These are phyloP conservation scores for Lycium ferocissimum DNA, from an alignment of 257 asterid species.

Conservation along the genomic window DNA sequence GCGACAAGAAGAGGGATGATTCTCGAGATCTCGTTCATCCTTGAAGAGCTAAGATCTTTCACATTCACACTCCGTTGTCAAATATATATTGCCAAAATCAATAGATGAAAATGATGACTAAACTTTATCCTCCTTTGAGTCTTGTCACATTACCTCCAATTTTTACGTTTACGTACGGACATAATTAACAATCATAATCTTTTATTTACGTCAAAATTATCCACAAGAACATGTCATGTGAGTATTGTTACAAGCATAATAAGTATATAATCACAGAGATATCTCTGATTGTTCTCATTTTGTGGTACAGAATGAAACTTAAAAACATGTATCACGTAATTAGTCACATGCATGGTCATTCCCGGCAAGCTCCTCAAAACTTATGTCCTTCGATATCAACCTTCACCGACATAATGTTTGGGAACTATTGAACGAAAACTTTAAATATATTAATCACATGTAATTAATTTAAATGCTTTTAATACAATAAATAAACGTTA, in stretches of 20 bases:
- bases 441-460: neutral
- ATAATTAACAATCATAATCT: neutral
- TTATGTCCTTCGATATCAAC: neutral
- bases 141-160: neutral
- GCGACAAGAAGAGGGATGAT: no score
- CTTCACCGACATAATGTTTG: neutral
- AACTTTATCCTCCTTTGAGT: no score
- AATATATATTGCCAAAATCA: no score
- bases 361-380: neutral
- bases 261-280: neutral
- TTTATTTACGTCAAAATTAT: neutral
- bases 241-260: neutral
- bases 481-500: neutral
- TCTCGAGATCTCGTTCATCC: no score
- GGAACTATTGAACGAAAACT: neutral
- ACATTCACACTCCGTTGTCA: no score
- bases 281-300: neutral
- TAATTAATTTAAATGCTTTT: neutral
- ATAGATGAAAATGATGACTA: no score
- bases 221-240: neutral
- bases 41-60: no score
- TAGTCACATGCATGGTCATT: slow-evolving; percentile 21
- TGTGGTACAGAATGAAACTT: neutral
- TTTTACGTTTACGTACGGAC: neutral
- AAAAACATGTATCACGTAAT: neutral